Conservation (phyloP, 768 basidiomycete species). For the Pleurotus eryngii region DNA sequence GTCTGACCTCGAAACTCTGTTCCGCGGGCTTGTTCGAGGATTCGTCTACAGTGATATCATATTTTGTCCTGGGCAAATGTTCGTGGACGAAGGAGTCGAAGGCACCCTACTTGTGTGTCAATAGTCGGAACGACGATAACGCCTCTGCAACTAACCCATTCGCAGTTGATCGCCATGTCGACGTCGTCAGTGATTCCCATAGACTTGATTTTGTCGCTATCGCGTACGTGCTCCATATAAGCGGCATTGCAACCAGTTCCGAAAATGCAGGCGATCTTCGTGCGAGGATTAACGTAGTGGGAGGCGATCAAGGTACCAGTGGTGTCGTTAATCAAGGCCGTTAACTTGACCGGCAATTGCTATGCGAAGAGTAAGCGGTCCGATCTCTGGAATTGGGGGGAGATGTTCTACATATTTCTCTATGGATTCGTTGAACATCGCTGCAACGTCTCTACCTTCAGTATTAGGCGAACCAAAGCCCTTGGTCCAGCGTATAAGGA, state of each 20-base stretch:
- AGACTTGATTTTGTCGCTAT: constrained; percentile 81
- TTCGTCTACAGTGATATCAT: constrained; percentile 89
- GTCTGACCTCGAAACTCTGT: constrained; percentile 82
- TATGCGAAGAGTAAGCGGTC: constrained; percentile 24
- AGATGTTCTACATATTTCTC: constrained; percentile 61
- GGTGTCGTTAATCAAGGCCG: constrained; percentile 95
- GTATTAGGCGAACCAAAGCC: constrained; percentile 92
- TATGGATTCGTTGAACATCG: constrained; percentile 86
- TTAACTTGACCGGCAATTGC: constrained; percentile 81
- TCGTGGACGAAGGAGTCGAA: constrained; percentile 97
- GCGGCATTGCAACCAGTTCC: constrained; percentile 99
- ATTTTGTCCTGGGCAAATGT: constrained; percentile 92
- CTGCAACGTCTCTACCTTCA: constrained; percentile 90
- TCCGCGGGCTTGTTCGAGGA: constrained; percentile 95
- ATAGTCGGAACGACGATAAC: not conserved
- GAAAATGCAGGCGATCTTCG: constrained; percentile 94
- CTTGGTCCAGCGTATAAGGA: constrained; percentile 98
- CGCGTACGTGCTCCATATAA: constrained; percentile 87
- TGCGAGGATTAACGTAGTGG: constrained; percentile 87
- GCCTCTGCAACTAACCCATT: constrained; percentile 61
- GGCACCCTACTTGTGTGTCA: constrained; percentile 63
- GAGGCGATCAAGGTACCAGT: constrained; percentile 98
- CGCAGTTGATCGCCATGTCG: constrained; percentile 95
- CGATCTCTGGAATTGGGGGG: not conserved
- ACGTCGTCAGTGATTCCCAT: constrained; percentile 63